phyloP scores from a whole-genome alignment of 139 green algal species.

The Chlorella sp. region DNA sequence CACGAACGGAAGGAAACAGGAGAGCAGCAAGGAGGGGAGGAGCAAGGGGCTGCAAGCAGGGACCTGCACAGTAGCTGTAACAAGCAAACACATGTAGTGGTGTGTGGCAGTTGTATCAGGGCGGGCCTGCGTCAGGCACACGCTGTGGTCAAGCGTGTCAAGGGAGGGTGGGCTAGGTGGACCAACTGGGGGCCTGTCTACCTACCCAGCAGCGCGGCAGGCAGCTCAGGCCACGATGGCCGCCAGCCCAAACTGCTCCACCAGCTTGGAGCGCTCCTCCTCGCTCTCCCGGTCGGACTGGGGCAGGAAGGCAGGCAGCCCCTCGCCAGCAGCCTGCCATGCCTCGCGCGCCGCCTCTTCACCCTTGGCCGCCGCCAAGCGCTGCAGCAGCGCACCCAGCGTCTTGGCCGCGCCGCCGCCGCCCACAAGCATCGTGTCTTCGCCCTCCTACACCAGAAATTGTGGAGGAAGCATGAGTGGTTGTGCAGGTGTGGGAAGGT shows the following conservation, averaged over 20 bases:
- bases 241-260: background rate
- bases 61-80: background rate
- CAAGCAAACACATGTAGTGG: background rate
- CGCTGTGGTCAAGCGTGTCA: background rate
- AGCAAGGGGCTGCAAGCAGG: background rate
- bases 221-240: background rate
- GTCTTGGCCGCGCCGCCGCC: constrained; percentile 43
- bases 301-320: constrained; percentile 15
- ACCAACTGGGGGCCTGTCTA: too few relatives aligned
- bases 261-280: background rate
- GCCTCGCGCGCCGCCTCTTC: constrained; percentile 21
- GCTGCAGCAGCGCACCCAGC: constrained; percentile 21
- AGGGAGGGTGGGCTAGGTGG: too few relatives aligned
- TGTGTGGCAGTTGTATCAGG: too few relatives aligned
- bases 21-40: too few relatives aligned
- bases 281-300: background rate
- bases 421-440: constrained; percentile 51
- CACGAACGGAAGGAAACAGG: too few relatives aligned
- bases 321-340: constrained; percentile 25
- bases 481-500: background rate
- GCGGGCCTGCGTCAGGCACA: too few relatives aligned
- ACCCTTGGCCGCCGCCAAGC: constrained; percentile 36
- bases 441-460: constrained; percentile 29
- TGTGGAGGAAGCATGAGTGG: too few relatives aligned
- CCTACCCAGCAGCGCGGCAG: too few relatives aligned